Evolutionary conservation across 768 basidiomycete genomes (phyloP).

Genomic region (Terana coerulea): DNA sequence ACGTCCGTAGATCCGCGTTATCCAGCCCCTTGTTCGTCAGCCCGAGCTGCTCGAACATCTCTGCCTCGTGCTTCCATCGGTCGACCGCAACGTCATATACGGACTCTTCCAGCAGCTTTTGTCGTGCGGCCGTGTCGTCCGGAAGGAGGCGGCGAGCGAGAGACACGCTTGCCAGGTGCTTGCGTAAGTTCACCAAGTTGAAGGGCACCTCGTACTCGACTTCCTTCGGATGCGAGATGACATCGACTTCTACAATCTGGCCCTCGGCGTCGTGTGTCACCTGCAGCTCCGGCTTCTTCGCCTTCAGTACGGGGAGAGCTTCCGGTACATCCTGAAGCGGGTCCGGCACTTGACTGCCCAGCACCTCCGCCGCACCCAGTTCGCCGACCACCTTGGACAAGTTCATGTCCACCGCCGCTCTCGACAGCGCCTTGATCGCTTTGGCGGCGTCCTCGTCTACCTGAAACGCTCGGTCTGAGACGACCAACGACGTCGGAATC

Average conservation of each 20-base stretch:
- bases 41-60: constrained; percentile 55
- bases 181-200: constrained; percentile 69
- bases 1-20: constrained; percentile 52
- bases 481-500: constrained; percentile 46
- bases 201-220: constrained; percentile 55
- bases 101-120: constrained; percentile 79
- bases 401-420: constrained; percentile 55
- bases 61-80: constrained; percentile 60
- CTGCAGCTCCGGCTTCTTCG: constrained; percentile 25
- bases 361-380: constrained; percentile 49
- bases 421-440: constrained; percentile 53
- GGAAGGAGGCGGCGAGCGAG: constrained; percentile 61
- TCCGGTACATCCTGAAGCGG: constrained; percentile 53
- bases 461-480: constrained; percentile 54
- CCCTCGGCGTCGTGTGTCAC: constrained; percentile 20
- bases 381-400: constrained; percentile 47
- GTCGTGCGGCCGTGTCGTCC: constrained; percentile 67
- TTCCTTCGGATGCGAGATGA: constrained; percentile 21
- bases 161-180: constrained; percentile 59
- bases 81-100: constrained; percentile 81
- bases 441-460: constrained; percentile 52
- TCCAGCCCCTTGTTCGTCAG: constrained; percentile 43
- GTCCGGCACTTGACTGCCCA: constrained; percentile 38
- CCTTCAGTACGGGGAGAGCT: constrained; percentile 53
- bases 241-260: constrained; percentile 12